These are phyloP conservation scores for Epithemia pelagica DNA, from an alignment of 108 stramenopile genomes.

Conservation along the genomic window DNA sequence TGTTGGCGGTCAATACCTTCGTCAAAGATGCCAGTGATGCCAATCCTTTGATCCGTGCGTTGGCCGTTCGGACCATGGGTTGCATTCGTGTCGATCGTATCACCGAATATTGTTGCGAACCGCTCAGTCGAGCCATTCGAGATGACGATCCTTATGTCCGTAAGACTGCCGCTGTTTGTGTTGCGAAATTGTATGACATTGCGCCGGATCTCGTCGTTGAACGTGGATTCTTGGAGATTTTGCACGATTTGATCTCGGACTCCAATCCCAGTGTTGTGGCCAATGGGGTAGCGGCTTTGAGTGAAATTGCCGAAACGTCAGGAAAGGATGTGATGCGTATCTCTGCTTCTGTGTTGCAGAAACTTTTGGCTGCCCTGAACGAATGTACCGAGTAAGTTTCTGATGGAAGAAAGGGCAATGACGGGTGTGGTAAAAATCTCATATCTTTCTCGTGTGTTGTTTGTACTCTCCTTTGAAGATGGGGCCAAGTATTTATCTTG, in stretches of 20 bases:
- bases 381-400: conserved; percentile 99
- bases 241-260: conserved; percentile 95
- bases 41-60: conserved; percentile 97
- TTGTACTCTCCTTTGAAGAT: neutral
- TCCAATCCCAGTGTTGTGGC: conserved; percentile 98
- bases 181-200: conserved; percentile 99
- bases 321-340: conserved; percentile 94
- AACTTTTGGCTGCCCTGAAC: conserved; percentile 96
- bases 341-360: conserved; percentile 88
- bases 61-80: conserved; percentile 99
- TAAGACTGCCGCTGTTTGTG: conserved; percentile 99
- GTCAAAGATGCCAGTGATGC: conserved; percentile 97
- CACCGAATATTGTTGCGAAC: conserved; percentile 98
- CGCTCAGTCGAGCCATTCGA: conserved; percentile 82
- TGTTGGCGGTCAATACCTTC: conserved; percentile 99
- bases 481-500: conserved; percentile 89
- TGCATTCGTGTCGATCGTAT: conserved; percentile 99
- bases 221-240: conserved; percentile 92
- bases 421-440: neutral
- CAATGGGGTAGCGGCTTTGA: conserved; percentile 97
- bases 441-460: neutral
- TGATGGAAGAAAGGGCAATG: neutral
- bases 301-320: conserved; percentile 94
- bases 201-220: conserved; percentile 94
- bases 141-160: conserved; percentile 98